These are phyloP conservation scores for Colletotrichum cordylinicola DNA, from an alignment of 2,329 filamentous ascomycete genomes.

Conservation along the genomic window DNA sequence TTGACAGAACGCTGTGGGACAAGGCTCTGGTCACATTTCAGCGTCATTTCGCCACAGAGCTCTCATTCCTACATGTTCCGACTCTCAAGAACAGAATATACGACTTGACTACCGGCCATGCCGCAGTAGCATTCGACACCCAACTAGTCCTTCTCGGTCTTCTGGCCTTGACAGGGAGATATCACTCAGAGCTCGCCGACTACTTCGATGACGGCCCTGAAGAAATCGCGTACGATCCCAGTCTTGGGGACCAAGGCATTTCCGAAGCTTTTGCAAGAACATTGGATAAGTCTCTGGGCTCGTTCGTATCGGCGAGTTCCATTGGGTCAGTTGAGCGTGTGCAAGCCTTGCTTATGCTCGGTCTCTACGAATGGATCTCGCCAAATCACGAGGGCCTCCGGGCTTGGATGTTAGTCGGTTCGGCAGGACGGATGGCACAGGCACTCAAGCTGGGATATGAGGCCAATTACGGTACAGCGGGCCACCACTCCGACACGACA, in stretches of 20 bases:
- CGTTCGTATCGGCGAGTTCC: slow-evolving; percentile 50
- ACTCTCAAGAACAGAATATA: slow-evolving; percentile 61
- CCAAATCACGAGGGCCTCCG: slow-evolving; percentile 58
- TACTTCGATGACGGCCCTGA: not conserved
- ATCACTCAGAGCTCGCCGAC: slow-evolving; percentile 54
- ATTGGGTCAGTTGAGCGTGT: slow-evolving; percentile 65
- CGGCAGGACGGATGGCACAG: slow-evolving; percentile 69
- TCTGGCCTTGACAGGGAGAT: slow-evolving; percentile 71
- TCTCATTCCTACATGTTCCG: slow-evolving; percentile 73
- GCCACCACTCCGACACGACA: slow-evolving; percentile 2
- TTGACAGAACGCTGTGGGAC: slow-evolving; percentile 70
- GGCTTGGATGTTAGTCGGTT: slow-evolving; percentile 70
- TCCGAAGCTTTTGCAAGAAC: slow-evolving; percentile 69
- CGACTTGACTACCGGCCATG: not conserved
- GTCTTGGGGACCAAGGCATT: slow-evolving; percentile 38
- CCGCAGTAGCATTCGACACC: slow-evolving; percentile 31
- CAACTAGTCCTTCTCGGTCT: slow-evolving; percentile 69
- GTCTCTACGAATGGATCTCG: slow-evolving; percentile 74
- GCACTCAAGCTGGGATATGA: slow-evolving; percentile 66
- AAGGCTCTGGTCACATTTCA: slow-evolving; percentile 74
- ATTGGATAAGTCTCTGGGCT: slow-evolving; percentile 56
- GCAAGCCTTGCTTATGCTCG: slow-evolving; percentile 74
- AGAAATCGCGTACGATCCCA: slow-evolving; percentile 27
- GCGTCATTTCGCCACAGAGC: slow-evolving; percentile 72
- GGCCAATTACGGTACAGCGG: slow-evolving; percentile 36